Evolutionary conservation across 2,329 filamentous ascomycete species (phyloP), one percentile per base, ranked within the genome.

Genomic region (Aspergillus hortae): DNA sequence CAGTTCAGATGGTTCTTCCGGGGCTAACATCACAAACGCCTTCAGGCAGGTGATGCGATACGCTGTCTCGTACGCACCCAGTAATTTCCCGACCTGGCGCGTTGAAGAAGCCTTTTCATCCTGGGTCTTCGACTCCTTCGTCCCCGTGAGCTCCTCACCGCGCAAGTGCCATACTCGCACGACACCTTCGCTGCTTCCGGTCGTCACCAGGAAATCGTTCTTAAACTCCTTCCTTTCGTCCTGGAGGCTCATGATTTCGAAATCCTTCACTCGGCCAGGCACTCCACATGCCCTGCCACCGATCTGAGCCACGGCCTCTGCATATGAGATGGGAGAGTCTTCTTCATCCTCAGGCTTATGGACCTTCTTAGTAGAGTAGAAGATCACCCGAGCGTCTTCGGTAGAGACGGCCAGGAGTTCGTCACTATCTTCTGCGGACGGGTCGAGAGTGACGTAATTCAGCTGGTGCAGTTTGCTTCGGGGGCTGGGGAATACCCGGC

Each of bases 41-140:
- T 84, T 85, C 63, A 97, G 67, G 68, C 94, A 97, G 35, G 92
- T 97, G 60, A 97, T 91, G 51, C 94, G 80, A 68, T 92, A 92
- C 43, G 87, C 85, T 19, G 92, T 96, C 71, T 92, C 87, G 64
- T 94, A 94, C 30, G 82, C 85, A 14, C 86, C 90, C 42, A 96
- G 68, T 50, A 95, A 67, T 58, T 74, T 80, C 27, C 89, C 91
- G 19, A 89, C 70, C 56, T 83, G 79, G 27, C 49, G 57, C 43
- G 47, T 52, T 23, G 60, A 58, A 15, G 61, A 51, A 11, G 56
- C 51, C 30, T 61, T 57, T 9, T 50, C 46, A 21, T 61, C 48
- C 52, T 55, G 27, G 21, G 40, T 15, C 19, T 53, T 59, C 14
- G 42, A 38, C 32, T 60, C 48, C 53, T 55, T 61, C 33, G 53